Percentiles rank a stretch among this genome's conserved stretches.
phyloP scores from a whole-genome alignment of 2,329 filamentous ascomycete genomes.

The Dothiorella sarmentorum region DNA sequence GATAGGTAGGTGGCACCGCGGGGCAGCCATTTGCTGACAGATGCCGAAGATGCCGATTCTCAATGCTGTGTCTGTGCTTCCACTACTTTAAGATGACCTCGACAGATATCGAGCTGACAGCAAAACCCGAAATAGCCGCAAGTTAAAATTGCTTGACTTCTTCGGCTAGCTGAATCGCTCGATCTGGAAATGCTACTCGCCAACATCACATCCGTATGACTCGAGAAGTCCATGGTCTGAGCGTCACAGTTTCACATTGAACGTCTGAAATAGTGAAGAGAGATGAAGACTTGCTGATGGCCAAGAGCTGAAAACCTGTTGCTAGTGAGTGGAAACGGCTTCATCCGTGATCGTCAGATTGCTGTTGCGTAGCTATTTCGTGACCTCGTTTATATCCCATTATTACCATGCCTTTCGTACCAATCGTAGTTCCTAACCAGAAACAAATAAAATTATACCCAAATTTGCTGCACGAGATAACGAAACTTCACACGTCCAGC shows the following conservation, averaged over 20 bases:
- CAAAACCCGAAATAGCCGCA: neutral
- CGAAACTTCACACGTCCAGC: slow-evolving; percentile 36
- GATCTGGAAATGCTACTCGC: neutral
- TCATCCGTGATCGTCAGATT: neutral
- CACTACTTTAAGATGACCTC: neutral
- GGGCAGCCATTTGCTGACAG: neutral
- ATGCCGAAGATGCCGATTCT: neutral
- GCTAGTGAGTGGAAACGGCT: neutral
- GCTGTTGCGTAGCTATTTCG: neutral
- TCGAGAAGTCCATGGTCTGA: neutral
- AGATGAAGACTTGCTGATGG: neutral
- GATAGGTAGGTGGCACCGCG: slow-evolving; percentile 1
- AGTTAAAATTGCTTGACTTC: too few relatives aligned
- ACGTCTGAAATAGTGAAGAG: neutral
- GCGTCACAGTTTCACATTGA: neutral
- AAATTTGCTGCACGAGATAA: neutral
- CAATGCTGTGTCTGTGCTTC: neutral
- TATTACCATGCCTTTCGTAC: neutral
- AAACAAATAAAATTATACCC: too few relatives aligned
- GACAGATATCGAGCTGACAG: neutral
- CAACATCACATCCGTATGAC: neutral
- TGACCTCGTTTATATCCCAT: neutral
- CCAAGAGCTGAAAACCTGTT: neutral
- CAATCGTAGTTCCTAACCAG: neutral
- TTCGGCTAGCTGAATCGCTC: neutral